These are phyloP conservation scores for Claviceps arundinis DNA, from an alignment of 2,329 filamentous ascomycete genomes.

Conservation along the genomic window DNA sequence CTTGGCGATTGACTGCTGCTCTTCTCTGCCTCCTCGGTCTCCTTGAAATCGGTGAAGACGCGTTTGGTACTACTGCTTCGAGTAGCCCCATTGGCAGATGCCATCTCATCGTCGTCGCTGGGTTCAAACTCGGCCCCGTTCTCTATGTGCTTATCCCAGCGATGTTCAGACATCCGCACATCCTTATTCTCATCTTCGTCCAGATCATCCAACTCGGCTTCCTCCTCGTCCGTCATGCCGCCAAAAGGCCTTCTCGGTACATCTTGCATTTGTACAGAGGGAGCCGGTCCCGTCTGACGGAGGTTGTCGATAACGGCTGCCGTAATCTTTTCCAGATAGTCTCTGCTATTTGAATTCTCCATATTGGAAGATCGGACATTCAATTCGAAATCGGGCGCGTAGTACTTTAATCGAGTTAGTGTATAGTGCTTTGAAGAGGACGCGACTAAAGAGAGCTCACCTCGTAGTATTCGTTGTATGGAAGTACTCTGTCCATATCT, in stretches of 20 bases:
- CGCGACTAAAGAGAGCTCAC: slow-evolving; percentile 24
- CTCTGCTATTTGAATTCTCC: slow-evolving; percentile 77
- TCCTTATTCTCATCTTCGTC: slow-evolving; percentile 85
- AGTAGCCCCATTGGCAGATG: slow-evolving; percentile 57
- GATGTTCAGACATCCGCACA: slow-evolving; percentile 64
- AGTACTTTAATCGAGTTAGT: slow-evolving; percentile 51
- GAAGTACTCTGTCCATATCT: slow-evolving; percentile 67
- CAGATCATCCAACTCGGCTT: slow-evolving; percentile 50
- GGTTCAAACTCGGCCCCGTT: slow-evolving; percentile 74
- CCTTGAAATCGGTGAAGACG: slow-evolving; percentile 38
- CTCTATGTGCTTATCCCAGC: slow-evolving; percentile 66
- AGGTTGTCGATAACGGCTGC: slow-evolving; percentile 75
- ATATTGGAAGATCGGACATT: slow-evolving; percentile 82
- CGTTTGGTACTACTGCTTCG: slow-evolving; percentile 33
- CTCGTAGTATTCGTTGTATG: slow-evolving; percentile 93
- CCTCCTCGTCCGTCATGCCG: slow-evolving; percentile 53
- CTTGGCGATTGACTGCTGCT: slow-evolving; percentile 25
- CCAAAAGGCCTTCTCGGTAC: slow-evolving; percentile 48
- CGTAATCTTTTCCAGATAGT: slow-evolving; percentile 73
- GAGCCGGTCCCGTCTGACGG: slow-evolving; percentile 70
- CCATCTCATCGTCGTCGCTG: slow-evolving; percentile 79
- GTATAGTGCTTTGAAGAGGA: neutral
- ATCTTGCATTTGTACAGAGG: slow-evolving; percentile 85
- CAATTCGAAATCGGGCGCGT: slow-evolving; percentile 78
- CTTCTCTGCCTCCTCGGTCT: slow-evolving; percentile 25